A percentile compares a stretch with the other conserved stretches of the same genome.
Evolutionary conservation across 495 filamentous ascomycete species (phyloP).

Genomic region (Penicillium odoratum): DNA sequence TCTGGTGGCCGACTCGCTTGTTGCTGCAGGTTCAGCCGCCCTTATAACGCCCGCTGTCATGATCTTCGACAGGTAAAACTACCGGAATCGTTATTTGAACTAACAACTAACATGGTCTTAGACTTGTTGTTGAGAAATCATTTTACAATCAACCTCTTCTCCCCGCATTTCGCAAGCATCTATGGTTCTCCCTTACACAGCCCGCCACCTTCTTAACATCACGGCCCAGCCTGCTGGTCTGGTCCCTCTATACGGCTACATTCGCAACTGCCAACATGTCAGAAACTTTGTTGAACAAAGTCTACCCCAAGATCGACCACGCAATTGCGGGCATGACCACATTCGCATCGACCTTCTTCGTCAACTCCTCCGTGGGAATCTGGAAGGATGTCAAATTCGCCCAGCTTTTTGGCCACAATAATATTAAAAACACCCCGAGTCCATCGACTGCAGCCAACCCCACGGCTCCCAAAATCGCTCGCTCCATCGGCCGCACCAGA

Average conservation of each 20-base stretch:
- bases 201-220: conserved; percentile 71
- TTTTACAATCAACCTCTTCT: conserved; percentile 69
- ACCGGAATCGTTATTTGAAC: neutral
- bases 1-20: conserved; percentile 33
- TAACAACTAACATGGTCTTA: conserved; percentile 14
- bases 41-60: conserved; percentile 42
- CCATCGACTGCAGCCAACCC: conserved; percentile 36
- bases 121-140: conserved; percentile 79
- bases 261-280: conserved; percentile 83
- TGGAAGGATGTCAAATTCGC: conserved; percentile 52
- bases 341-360: conserved; percentile 38
- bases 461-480: conserved; percentile 29
- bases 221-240: conserved; percentile 76
- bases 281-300: conserved; percentile 35
- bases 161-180: conserved; percentile 60
- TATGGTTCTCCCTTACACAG: conserved; percentile 60
- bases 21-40: conserved; percentile 41
- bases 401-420: conserved; percentile 41
- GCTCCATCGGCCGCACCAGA: conserved; percentile 41
- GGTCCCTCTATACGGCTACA: conserved; percentile 80
- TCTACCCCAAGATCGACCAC: conserved; percentile 50
- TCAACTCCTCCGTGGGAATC: conserved; percentile 43
- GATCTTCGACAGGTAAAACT: conserved; percentile 39
- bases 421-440: conserved; percentile 22
- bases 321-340: conserved; percentile 45